Conservation (phyloP, 2,329 filamentous ascomycete genomes). For the Gaeumannomyces sp. region DNA sequence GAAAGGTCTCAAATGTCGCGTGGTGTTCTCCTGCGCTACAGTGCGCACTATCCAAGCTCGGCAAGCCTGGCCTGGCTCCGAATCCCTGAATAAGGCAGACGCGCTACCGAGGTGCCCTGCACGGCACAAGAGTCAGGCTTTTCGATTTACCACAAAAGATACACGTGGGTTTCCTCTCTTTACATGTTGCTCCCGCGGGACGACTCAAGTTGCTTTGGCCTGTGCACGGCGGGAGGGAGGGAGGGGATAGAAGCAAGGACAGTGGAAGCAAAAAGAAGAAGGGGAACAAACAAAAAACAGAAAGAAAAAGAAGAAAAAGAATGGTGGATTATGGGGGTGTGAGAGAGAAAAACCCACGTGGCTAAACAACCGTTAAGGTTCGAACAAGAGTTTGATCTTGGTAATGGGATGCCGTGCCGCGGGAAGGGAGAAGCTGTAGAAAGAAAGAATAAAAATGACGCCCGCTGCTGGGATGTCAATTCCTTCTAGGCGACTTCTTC, state of each 20-base stretch:
- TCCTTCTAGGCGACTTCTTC: too few relatives aligned
- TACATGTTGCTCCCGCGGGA: not conserved
- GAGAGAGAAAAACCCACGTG: not conserved
- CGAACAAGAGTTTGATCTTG: not conserved
- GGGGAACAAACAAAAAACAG: too few relatives aligned
- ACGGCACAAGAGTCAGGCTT: not conserved
- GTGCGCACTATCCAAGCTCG: not conserved
- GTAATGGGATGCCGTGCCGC: not conserved
- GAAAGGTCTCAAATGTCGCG: not conserved
- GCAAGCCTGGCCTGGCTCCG: not conserved
- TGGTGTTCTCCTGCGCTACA: too few relatives aligned
- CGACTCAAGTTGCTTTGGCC: not conserved
- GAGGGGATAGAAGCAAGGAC: not conserved
- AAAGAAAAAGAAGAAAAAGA: too few relatives aligned
- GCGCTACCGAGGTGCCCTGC: too few relatives aligned
- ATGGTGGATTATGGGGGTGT: too few relatives aligned
- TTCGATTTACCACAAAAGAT: not conserved
- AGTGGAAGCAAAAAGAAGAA: too few relatives aligned
- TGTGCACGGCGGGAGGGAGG: not conserved
- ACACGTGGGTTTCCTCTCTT: not conserved
- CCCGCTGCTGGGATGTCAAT: too few relatives aligned
- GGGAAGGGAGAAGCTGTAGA: too few relatives aligned
- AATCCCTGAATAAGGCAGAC: not conserved
- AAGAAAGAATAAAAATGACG: too few relatives aligned
- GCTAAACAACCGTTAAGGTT: not conserved